A percentile compares a stretch with the other conserved stretches of the same genome.
These are phyloP conservation scores for Phialophora verrucosa DNA, from an alignment of 2,329 filamentous ascomycete genomes.

Conservation along the genomic window DNA sequence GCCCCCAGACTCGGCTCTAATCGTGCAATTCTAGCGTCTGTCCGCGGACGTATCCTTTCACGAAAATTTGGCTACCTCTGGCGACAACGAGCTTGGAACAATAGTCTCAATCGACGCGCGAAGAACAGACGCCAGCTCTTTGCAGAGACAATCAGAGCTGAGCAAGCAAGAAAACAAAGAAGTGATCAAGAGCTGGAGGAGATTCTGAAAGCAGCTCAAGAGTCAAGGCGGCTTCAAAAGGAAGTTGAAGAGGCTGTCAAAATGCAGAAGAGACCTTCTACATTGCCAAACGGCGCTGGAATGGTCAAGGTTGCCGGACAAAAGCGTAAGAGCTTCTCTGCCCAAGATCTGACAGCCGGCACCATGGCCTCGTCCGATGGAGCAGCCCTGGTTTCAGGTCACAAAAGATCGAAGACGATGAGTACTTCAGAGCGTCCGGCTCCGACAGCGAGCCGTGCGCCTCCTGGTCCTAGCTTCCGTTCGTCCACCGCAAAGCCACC, in stretches of 20 bases:
- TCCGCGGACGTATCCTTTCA: conserved; percentile 43
- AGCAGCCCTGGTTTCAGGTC: conserved; percentile 21
- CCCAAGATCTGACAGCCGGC: conserved; percentile 83
- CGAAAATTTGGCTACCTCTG: conserved; percentile 48
- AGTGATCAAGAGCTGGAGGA: conserved; percentile 35
- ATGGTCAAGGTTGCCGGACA: conserved; percentile 33
- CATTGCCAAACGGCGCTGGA: conserved; percentile 7
- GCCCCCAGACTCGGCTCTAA: background rate
- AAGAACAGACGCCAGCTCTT: conserved; percentile 45
- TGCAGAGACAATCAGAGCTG: conserved; percentile 37
- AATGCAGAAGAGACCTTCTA: conserved; percentile 6
- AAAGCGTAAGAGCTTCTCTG: conserved; percentile 54
- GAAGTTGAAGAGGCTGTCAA: conserved; percentile 27
- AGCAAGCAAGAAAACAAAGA: conserved; percentile 34
- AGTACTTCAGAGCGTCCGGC: conserved; percentile 24
- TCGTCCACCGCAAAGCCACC: conserved; percentile 14
- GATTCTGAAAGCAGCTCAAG: conserved; percentile 35
- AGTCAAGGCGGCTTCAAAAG: conserved; percentile 35
- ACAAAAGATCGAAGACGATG: conserved; percentile 40
- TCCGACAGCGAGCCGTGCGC: background rate
- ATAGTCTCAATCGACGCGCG: conserved; percentile 45
- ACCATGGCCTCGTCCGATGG: conserved; percentile 14
- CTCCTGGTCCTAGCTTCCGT: conserved; percentile 4
- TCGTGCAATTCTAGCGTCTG: conserved; percentile 36
- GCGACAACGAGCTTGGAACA: conserved; percentile 46